Base-by-base conservation (phyloP, 2,329 filamentous ascomycete genomes). In the Ophiostoma angusticollis region DNA sequence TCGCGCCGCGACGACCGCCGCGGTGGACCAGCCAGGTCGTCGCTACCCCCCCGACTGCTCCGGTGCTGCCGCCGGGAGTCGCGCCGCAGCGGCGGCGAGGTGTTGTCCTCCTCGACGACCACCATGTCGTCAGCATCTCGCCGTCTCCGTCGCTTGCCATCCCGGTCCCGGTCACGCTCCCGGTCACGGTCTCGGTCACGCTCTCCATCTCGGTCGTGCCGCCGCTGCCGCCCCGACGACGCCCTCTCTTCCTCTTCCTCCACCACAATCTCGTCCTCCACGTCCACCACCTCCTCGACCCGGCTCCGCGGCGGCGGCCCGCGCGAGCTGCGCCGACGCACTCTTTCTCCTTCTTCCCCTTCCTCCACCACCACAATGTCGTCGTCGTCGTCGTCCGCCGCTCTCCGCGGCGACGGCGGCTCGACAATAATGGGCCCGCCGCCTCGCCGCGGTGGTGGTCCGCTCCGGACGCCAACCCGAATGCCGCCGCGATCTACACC, bases 351-450 rank as follows among this genome's bases (percentile, higher is more conserved):
- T 11, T 24, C 23, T 24, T 29, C 17, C 22, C 21, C 21, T 18
- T 38, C 36, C 9, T 43, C 37, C 7, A 45, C 39, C 5, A 45
- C 43, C 17, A 45, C 37, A 23, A 42, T 22, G 14, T 44, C 36
- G 9, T 45, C 42, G 2, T 31, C 39, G 21, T 33, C 31, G 5
- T 40, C 36, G n/a, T 39, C 39, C n/a, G 24, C 19, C 27, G 28
- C 28, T 35, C 19, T 28, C 18, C 6, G 19, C 17, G 4, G 12
- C 38, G 11, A n/a, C n/a, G 41, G 43, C 39, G 51, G 50, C 33
- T 53, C 54, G 16, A 54, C 50, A 34, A 52, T 46, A 14, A 54
- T 43, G 9, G 51, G 44, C 25, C 44, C 31, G 30, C 37, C 35
- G 36, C 35, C 45, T n/a, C n/a, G n/a, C n/a, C n/a, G n/a, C n/a